These are phyloP conservation scores for Fusarium sp. DNA, from an alignment of 2,329 filamentous ascomycete genomes.

Conservation along the genomic window DNA sequence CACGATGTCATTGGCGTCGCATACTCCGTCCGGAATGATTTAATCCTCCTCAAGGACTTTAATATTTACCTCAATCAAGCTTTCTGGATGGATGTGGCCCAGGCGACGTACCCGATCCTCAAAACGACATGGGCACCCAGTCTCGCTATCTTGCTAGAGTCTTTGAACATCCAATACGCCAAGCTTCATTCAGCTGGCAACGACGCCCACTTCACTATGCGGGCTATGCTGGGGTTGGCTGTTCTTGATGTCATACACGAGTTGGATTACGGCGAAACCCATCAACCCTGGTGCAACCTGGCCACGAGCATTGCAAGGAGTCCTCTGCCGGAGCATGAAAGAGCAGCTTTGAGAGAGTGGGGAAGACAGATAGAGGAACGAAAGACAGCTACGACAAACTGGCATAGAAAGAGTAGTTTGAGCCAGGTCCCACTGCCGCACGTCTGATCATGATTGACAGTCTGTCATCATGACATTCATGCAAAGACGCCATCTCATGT, in stretches of 20 bases:
- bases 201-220: constrained; percentile 51
- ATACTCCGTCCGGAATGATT: constrained; percentile 10
- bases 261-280: background rate
- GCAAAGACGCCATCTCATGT: background rate
- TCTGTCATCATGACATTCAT: background rate
- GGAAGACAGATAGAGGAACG: background rate
- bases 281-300: constrained; percentile 14
- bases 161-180: background rate
- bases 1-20: constrained; percentile 1
- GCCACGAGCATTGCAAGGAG: constrained; percentile 19
- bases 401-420: background rate
- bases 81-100: constrained; percentile 11
- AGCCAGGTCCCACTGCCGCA: background rate
- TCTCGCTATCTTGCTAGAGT: constrained; percentile 1
- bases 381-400: background rate
- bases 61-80: background rate
- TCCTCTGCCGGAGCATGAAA: background rate
- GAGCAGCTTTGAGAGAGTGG: background rate
- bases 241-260: constrained; percentile 50
- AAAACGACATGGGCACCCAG: background rate
- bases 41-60: background rate
- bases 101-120: constrained; percentile 8
- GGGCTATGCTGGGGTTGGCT: constrained; percentile 55
- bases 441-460: background rate
- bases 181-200: constrained; percentile 42